Percentiles rank a stretch among this genome's conserved stretches.
phyloP scores from a whole-genome alignment of 2,329 filamentous ascomycete species.

The Lachnellula suecica region DNA sequence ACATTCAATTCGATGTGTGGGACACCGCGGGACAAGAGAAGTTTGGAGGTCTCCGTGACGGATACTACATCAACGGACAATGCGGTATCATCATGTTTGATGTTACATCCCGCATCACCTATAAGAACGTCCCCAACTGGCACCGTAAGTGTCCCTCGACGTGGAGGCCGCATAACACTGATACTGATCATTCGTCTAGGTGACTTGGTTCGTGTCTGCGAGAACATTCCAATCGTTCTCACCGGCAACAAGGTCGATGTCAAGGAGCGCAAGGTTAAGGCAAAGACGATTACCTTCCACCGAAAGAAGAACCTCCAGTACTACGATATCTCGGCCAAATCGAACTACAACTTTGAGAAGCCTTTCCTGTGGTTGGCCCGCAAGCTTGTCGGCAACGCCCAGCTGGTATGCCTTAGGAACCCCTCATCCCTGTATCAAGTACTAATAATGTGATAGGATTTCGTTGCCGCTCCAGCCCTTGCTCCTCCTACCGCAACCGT shows the following conservation, averaged over 20 bases:
- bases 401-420: slow-evolving; percentile 63
- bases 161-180: slow-evolving; percentile 5
- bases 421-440: slow-evolving; percentile 13
- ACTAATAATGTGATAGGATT: slow-evolving; percentile 62
- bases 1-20: slow-evolving; percentile 99
- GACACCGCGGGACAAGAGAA: slow-evolving; percentile 99
- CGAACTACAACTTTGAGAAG: slow-evolving; percentile 99
- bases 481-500: slow-evolving; percentile 91
- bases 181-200: slow-evolving; percentile 54
- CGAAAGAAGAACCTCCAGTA: slow-evolving; percentile 99
- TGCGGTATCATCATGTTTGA: slow-evolving; percentile 99
- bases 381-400: slow-evolving; percentile 94
- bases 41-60: slow-evolving; percentile 98
- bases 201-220: slow-evolving; percentile 97
- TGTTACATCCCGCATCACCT: slow-evolving; percentile 98
- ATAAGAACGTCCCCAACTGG: slow-evolving; percentile 99
- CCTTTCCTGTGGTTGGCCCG: slow-evolving; percentile 98
- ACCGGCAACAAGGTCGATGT: slow-evolving; percentile 99
- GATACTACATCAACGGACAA: slow-evolving; percentile 99
- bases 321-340: slow-evolving; percentile 99
- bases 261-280: slow-evolving; percentile 99
- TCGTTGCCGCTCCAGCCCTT: slow-evolving; percentile 91
- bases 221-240: slow-evolving; percentile 98
- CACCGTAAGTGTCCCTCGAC: slow-evolving; percentile 71
- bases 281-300: slow-evolving; percentile 99